These are phyloP conservation scores for Saturnispora besseyi DNA, from an alignment of 805 yeast species.

Conservation along the genomic window DNA sequence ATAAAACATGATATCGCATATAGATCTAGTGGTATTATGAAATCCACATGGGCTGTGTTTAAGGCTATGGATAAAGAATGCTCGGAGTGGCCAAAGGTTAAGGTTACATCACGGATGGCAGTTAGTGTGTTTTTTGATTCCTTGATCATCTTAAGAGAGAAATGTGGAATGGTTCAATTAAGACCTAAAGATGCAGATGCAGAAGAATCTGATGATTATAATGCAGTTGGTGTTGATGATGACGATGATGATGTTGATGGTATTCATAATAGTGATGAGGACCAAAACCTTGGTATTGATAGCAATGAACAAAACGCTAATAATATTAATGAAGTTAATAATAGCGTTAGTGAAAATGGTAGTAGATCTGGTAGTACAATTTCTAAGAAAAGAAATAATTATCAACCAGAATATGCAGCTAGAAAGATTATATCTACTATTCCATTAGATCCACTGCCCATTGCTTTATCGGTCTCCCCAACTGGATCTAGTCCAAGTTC, in stretches of 20 bases:
- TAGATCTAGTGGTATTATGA: constrained; percentile 88
- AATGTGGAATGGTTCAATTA: constrained; percentile 75
- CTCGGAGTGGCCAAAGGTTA: constrained; percentile 35
- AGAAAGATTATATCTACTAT: constrained; percentile 67
- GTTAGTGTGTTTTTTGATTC: constrained; percentile 92
- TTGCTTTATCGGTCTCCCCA: constrained; percentile 30
- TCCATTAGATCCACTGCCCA: constrained; percentile 80
- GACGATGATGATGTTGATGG: constrained; percentile 9
- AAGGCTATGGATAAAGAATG: constrained; percentile 52
- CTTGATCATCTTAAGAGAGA: constrained; percentile 72
- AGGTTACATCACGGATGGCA: constrained; percentile 76
- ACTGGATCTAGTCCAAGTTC: constrained; percentile 10
- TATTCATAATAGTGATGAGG: constrained; percentile 21
- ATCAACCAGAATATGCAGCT: constrained; percentile 62
- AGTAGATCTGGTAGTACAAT: constrained; percentile 13
- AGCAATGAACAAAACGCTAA: constrained; percentile 12
- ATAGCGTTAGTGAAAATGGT: constrained; percentile 10
- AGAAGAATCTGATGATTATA: constrained; percentile 13
- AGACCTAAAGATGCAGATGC: constrained; percentile 24
- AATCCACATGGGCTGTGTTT: constrained; percentile 86
- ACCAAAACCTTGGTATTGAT: constrained; percentile 8
- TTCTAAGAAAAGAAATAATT: constrained; percentile 16
- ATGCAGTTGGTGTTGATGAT: constrained; percentile 22
- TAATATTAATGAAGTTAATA: constrained; percentile 15
- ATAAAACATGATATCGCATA: constrained; percentile 88